These are phyloP conservation scores for Alnus rubra DNA, from an alignment of 306 rosid genomes.

Conservation along the genomic window DNA sequence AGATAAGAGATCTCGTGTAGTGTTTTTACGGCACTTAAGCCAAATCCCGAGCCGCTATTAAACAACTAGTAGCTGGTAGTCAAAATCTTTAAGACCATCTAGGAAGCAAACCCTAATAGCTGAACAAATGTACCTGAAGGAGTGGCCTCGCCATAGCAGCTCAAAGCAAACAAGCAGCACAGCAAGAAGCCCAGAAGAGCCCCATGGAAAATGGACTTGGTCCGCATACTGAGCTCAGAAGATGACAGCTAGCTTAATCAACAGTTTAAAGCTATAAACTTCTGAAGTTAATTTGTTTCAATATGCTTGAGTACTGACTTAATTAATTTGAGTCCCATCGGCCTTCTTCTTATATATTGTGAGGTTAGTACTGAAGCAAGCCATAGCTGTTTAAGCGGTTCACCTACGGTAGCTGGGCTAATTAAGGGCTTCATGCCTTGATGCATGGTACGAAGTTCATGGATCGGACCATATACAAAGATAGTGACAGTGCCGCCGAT, in stretches of 20 bases:
- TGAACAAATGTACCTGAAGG: slow-evolving; percentile 27
- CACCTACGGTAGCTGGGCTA: neutral
- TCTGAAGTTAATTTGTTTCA: neutral
- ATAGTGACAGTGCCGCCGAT: neutral
- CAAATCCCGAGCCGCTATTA: too few species aligned
- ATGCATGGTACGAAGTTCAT: too few species aligned
- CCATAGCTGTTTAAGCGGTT: neutral
- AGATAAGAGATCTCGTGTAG: too few species aligned
- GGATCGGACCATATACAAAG: neutral
- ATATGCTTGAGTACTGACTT: neutral
- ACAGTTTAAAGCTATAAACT: neutral
- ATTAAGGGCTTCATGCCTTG: neutral
- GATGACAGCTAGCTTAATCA: neutral
- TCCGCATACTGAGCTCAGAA: slow-evolving; percentile 19
- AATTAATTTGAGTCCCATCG: too few species aligned
- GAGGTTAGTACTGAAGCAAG: neutral
- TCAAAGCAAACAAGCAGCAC: slow-evolving; percentile 32
- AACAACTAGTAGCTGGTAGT: too few species aligned
- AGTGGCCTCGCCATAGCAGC: slow-evolving; percentile 28
- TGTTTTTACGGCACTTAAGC: too few species aligned
- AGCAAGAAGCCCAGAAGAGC: slow-evolving; percentile 32
- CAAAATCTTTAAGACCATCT: too few species aligned
- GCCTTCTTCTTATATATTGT: neutral
- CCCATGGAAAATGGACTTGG: slow-evolving; percentile 11
- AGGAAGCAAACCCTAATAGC: too few species aligned